A percentile compares a stretch with the other conserved stretches of the same genome.
These are phyloP conservation scores for Myxozyma lipomycoides DNA, from an alignment of 805 yeast species.

Conservation along the genomic window DNA sequence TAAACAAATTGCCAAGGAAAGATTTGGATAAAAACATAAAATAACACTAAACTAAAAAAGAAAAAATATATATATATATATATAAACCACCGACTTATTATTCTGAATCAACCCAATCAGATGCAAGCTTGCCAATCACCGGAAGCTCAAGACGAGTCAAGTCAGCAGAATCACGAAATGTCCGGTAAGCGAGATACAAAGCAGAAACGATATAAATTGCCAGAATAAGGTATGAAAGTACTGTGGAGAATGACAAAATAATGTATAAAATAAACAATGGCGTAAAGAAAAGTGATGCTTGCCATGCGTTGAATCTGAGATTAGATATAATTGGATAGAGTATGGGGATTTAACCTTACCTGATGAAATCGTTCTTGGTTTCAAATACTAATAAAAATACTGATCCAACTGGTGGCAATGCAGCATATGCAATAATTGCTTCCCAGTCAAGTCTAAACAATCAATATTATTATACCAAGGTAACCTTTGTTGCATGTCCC, in stretches of 20 bases:
- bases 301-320: constrained; percentile 27
- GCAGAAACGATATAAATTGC: constrained; percentile 22
- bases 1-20: constrained; percentile 20
- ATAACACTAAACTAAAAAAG: not conserved
- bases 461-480: not conserved
- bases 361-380: constrained; percentile 26
- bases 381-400: constrained; percentile 23
- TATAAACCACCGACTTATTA: constrained; percentile 1
- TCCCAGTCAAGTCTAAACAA: constrained; percentile 24
- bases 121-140: constrained; percentile 24
- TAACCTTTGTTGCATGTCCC: constrained; percentile 1
- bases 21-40: constrained; percentile 13
- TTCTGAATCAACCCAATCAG: constrained; percentile 29
- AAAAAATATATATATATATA: not conserved
- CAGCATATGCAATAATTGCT: constrained; percentile 21
- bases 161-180: constrained; percentile 20
- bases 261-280: constrained; percentile 25
- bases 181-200: constrained; percentile 20
- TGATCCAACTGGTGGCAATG: constrained; percentile 28
- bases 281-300: constrained; percentile 26
- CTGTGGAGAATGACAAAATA: constrained; percentile 26
- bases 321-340: not conserved
- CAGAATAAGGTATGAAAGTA: constrained; percentile 22
- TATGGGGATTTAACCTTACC: constrained; percentile 9
- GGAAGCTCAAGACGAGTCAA: constrained; percentile 26